Evolutionary conservation across 108 stramenopile species (phyloP).

Genomic region (Pseudonitzschia multiseries): DNA sequence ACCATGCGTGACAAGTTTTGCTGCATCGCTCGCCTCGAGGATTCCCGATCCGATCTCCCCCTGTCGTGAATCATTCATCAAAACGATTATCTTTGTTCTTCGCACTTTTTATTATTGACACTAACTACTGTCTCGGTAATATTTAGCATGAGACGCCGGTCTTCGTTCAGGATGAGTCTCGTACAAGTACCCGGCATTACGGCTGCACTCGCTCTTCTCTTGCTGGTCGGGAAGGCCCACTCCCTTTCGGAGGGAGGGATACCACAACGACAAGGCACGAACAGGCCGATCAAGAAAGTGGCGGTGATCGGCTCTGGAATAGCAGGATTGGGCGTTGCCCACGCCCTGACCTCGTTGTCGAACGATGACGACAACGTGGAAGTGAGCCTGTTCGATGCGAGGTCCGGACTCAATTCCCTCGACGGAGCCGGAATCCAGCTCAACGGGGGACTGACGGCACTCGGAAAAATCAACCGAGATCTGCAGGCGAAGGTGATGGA

Average conservation of each 20-base stretch:
- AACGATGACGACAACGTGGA: constrained; percentile 18
- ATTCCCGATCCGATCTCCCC: too few relatives aligned
- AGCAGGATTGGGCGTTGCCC: constrained; percentile 67
- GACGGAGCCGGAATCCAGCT: constrained; percentile 54
- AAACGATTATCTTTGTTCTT: too few relatives aligned
- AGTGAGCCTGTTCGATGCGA: constrained; percentile 61
- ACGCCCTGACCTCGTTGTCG: constrained; percentile 45
- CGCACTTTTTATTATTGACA: too few relatives aligned
- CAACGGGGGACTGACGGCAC: constrained; percentile 58
- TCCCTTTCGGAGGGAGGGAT: neutral
- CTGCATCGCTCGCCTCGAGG: too few relatives aligned
- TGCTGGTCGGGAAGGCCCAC: neutral
- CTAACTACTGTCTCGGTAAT: too few relatives aligned
- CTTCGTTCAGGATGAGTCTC: too few relatives aligned
- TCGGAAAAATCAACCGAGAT: constrained; percentile 57
- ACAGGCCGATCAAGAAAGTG: constrained; percentile 27
- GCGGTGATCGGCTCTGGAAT: constrained; percentile 55
- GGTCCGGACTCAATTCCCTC: constrained; percentile 6
- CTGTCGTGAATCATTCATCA: too few relatives aligned
- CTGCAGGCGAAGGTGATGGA: constrained; percentile 53
- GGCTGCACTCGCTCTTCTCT: neutral
- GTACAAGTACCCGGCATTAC: too few relatives aligned
- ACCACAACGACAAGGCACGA: constrained; percentile 29
- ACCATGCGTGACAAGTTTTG: too few relatives aligned
- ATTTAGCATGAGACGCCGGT: too few relatives aligned